phyloP scores from a whole-genome alignment of 257 asterid genomes.

The Leptodermis oblonga region DNA sequence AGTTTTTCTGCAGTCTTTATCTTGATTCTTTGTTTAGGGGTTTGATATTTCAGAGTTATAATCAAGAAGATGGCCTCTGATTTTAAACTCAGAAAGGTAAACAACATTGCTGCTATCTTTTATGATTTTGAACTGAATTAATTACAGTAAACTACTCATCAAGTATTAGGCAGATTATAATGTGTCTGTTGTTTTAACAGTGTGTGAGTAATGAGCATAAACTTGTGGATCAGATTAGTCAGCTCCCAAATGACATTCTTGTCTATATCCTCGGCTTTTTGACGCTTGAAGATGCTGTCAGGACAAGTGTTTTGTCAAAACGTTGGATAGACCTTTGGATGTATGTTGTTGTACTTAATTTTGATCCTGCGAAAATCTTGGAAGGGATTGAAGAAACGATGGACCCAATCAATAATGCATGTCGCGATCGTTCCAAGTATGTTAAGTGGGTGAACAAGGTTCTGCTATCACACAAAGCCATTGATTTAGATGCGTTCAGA shows the following conservation, averaged over 20 bases:
- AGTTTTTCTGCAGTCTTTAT: not conserved
- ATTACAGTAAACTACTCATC: not conserved
- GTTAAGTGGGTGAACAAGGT: not conserved
- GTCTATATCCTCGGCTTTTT: not conserved
- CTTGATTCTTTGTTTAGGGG: not conserved
- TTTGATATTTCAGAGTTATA: not conserved
- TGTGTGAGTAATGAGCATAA: not conserved
- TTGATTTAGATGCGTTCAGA: not conserved
- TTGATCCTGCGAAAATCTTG: not conserved
- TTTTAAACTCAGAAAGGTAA: not conserved
- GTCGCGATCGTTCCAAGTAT: not conserved
- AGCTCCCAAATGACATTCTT: not conserved
- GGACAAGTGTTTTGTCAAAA: slow-evolving; percentile 1
- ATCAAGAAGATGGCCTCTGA: not conserved
- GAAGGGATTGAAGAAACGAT: not conserved
- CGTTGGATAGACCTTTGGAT: not conserved
- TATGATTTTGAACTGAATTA: not conserved
- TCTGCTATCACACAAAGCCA: not conserved
- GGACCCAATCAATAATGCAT: not conserved
- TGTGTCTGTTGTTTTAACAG: not conserved
- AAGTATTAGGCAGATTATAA: not conserved
- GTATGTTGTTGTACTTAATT: not conserved
- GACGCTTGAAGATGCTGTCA: not conserved
- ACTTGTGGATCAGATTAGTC: not conserved
- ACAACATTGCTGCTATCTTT: not conserved